A percentile compares a stretch with the other conserved stretches of the same genome.
Evolutionary conservation across 2,329 filamentous ascomycete genomes (phyloP).

Genomic region (Pleoardoris graminearum): DNA sequence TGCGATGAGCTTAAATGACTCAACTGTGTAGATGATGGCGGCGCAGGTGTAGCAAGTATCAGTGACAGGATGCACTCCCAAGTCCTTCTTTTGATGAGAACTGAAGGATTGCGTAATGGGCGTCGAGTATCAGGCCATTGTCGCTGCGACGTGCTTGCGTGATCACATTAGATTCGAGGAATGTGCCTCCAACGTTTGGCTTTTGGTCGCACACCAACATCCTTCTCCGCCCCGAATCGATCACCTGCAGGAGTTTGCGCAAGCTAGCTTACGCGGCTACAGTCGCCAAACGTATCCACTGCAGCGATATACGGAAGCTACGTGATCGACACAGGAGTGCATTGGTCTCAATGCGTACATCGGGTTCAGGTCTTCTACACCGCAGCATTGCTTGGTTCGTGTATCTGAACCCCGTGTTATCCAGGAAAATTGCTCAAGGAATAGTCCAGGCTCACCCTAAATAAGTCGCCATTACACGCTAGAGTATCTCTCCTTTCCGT

Average conservation of each 20-base stretch:
- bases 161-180: not conserved
- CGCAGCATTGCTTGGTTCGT: not conserved
- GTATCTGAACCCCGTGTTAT: no score
- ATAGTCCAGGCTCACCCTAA: no score
- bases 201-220: slow-evolving; percentile 1
- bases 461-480: not conserved
- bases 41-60: no score
- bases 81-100: no score
- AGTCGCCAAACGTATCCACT: not conserved
- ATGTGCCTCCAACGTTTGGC: slow-evolving; percentile 2
- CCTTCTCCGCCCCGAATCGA: slow-evolving; percentile 18
- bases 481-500: not conserved
- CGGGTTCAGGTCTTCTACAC: not conserved
- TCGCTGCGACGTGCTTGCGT: not conserved
- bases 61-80: no score
- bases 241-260: slow-evolving; percentile 27
- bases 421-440: no score
- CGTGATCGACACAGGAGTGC: slow-evolving; percentile 1
- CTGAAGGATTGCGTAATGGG: no score
- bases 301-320: not conserved
- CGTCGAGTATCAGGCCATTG: not conserved
- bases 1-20: no score
- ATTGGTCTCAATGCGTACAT: not conserved
- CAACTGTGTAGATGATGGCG: no score
- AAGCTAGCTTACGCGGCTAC: slow-evolving; percentile 35